phyloP scores from a whole-genome alignment of 2,329 filamentous ascomycete genomes.

The Dactylellina drechsleri region DNA sequence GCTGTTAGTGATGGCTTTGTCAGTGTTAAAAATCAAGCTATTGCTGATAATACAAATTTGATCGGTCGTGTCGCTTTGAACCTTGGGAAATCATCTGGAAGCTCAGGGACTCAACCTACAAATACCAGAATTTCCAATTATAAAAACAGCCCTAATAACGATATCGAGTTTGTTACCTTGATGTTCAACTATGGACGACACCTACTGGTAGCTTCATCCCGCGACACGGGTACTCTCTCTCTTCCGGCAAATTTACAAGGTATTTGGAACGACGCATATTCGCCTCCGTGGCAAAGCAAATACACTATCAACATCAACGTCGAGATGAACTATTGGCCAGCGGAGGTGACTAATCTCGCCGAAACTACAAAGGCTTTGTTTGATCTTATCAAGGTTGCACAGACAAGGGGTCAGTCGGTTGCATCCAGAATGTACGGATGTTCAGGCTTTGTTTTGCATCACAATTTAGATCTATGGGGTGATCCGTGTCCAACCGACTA shows the following conservation, averaged over 20 bases:
- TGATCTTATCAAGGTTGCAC: slow-evolving; percentile 61
- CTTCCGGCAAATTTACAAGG: slow-evolving; percentile 64
- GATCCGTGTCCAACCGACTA: slow-evolving; percentile 62
- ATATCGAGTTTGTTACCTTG: slow-evolving; percentile 58
- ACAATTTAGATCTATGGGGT: slow-evolving; percentile 63
- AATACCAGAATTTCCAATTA: slow-evolving; percentile 55
- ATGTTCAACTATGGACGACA: slow-evolving; percentile 62
- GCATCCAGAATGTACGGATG: slow-evolving; percentile 62
- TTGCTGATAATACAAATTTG: slow-evolving; percentile 56
- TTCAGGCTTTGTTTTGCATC: slow-evolving; percentile 61
- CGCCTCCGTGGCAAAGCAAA: slow-evolving; percentile 65
- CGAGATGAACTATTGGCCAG: slow-evolving; percentile 68
- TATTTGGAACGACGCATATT: slow-evolving; percentile 63
- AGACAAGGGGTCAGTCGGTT: slow-evolving; percentile 60
- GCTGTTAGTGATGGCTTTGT: slow-evolving; percentile 59
- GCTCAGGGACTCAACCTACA: slow-evolving; percentile 59
- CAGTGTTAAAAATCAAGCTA: slow-evolving; percentile 57
- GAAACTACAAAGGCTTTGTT: slow-evolving; percentile 63
- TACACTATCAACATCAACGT: slow-evolving; percentile 67
- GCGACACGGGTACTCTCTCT: slow-evolving; percentile 54
- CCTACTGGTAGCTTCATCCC: slow-evolving; percentile 61
- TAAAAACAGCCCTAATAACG: slow-evolving; percentile 55
- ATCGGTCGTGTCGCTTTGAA: slow-evolving; percentile 55
- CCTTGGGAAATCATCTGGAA: slow-evolving; percentile 57
- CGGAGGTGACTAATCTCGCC: slow-evolving; percentile 59